These are phyloP conservation scores for Knoxdaviesia proteae DNA, from an alignment of 2,329 filamentous ascomycete genomes.

Conservation along the genomic window DNA sequence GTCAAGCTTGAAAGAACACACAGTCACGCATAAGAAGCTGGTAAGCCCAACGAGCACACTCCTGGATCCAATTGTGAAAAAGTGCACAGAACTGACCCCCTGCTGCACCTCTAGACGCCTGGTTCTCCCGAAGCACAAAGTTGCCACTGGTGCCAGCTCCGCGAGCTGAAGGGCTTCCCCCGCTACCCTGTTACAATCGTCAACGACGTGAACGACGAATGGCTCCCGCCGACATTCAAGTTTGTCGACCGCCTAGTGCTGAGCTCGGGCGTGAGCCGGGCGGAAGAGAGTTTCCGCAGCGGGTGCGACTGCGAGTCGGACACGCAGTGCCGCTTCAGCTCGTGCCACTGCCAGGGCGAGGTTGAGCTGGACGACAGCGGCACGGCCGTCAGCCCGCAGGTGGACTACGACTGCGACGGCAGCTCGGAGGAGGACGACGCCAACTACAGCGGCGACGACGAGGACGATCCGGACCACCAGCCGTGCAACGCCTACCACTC, in stretches of 20 bases:
- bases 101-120: too few species aligned
- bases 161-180: conserved; percentile 26
- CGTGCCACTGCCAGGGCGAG: conserved; percentile 50
- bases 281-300: conserved; percentile 38
- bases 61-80: too few species aligned
- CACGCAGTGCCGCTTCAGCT: conserved; percentile 43
- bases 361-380: conserved; percentile 27
- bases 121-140: conserved; percentile 12
- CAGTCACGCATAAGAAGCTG: too few species aligned
- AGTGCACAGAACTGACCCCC: too few species aligned
- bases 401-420: conserved; percentile 13
- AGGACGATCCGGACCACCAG: conserved; percentile 4
- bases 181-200: conserved; percentile 37
- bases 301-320: conserved; percentile 47
- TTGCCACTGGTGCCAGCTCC: conserved; percentile 44
- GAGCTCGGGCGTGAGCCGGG: conserved; percentile 34
- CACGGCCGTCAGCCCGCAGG: neutral
- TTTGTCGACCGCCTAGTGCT: conserved; percentile 47
- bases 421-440: conserved; percentile 12
- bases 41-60: too few species aligned
- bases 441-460: conserved; percentile 7
- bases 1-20: too few species aligned
- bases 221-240: conserved; percentile 40
- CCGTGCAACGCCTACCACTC: conserved; percentile 42
- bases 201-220: conserved; percentile 37